These are phyloP conservation scores for Populus davidiana DNA, from an alignment of 345 rosid genomes.

Conservation along the genomic window DNA sequence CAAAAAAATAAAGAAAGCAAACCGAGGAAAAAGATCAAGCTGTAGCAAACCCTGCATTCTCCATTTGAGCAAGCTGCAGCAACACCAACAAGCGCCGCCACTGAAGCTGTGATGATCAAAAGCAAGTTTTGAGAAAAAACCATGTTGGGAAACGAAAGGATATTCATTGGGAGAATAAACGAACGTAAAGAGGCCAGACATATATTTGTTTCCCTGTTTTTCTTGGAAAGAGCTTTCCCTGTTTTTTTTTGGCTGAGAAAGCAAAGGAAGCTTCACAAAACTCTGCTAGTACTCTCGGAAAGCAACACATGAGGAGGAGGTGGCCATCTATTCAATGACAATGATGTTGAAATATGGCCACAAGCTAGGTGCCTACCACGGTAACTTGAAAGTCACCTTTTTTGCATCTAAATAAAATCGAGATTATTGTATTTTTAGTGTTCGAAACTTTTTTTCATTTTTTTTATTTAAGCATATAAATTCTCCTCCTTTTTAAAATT, in stretches of 20 bases:
- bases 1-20: background rate
- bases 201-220: background rate
- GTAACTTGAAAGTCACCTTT: background rate
- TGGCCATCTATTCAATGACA: constrained; percentile 18
- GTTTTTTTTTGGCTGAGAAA: constrained; percentile 23
- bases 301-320: background rate
- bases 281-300: background rate
- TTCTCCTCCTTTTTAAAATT: too few relatives aligned
- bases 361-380: background rate
- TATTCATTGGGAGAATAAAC: background rate
- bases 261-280: constrained; percentile 14
- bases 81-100: constrained; percentile 11
- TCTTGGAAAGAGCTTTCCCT: background rate
- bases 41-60: constrained; percentile 41
- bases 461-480: too few relatives aligned
- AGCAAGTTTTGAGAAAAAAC: constrained; percentile 19
- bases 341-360: background rate
- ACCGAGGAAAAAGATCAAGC: too few relatives aligned
- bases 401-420: background rate
- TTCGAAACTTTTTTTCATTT: too few relatives aligned
- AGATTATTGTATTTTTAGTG: too few relatives aligned
- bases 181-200: background rate
- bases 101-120: constrained; percentile 14
- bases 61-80: constrained; percentile 30
- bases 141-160: constrained; percentile 19